phyloP scores from a whole-genome alignment of 495 filamentous ascomycete species.

The Penicillium chermesinum region DNA sequence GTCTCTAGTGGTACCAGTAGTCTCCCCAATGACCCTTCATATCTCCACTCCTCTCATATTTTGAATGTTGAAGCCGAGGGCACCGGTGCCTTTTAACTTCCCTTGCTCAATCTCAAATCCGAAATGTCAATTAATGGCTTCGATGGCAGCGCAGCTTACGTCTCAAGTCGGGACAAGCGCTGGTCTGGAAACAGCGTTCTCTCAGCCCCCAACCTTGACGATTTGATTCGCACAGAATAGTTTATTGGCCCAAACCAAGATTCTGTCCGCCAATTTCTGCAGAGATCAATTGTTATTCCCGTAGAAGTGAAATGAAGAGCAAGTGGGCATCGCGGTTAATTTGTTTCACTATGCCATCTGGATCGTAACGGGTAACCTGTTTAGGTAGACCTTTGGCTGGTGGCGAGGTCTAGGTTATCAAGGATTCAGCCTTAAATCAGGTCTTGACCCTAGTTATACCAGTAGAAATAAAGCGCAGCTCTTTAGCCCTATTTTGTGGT shows the following conservation, averaged over 20 bases:
- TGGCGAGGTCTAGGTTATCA: no score
- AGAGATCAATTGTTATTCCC: conserved; percentile 2
- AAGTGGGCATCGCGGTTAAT: conserved; percentile 35
- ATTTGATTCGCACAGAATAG: conserved; percentile 42
- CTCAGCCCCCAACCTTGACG: conserved; percentile 17
- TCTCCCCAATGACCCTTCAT: not conserved
- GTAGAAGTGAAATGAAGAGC: conserved; percentile 10
- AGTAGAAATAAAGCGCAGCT: no score
- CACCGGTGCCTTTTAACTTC: conserved; percentile 38
- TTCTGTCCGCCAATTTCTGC: conserved; percentile 24
- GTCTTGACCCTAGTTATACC: no score
- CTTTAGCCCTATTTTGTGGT: no score
- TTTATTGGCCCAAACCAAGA: conserved; percentile 43
- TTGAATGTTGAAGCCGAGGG: conserved; percentile 45
- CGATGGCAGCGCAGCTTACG: conserved; percentile 32
- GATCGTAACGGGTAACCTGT: no score
- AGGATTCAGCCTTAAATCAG: no score
- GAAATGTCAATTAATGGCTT: conserved; percentile 41
- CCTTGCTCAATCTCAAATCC: conserved; percentile 33
- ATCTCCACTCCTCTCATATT: conserved; percentile 13
- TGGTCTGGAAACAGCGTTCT: conserved; percentile 40
- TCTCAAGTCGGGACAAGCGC: conserved; percentile 36
- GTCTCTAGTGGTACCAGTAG: conserved; percentile 11
- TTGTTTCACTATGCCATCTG: conserved; percentile 30
- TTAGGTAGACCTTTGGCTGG: no score